Conservation (phyloP, 129 eudicot genomes). For the Artemisia argyi region DNA sequence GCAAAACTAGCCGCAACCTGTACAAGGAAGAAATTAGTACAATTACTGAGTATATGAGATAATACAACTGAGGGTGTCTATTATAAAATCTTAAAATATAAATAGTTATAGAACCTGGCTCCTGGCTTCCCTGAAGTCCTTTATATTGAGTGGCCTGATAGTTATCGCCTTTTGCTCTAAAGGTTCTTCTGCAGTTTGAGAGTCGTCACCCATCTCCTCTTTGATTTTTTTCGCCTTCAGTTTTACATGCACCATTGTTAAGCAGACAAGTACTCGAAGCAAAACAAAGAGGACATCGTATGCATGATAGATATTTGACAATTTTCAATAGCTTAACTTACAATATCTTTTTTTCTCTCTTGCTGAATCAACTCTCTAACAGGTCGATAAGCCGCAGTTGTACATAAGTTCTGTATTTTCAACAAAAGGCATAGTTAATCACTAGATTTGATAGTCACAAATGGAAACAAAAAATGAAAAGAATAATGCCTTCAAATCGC, state of each 20-base stretch:
- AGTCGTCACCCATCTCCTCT: slow-evolving; percentile 40
- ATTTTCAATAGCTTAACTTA: slow-evolving; percentile 25
- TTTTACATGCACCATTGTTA: slow-evolving; percentile 14
- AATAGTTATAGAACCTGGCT: slow-evolving; percentile 53
- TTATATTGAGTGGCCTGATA: slow-evolving; percentile 82
- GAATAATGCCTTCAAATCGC: slow-evolving; percentile 76
- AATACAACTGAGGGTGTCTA: background rate
- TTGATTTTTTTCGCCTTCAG: slow-evolving; percentile 55
- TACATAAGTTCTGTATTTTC: slow-evolving; percentile 76
- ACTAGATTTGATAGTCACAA: background rate
- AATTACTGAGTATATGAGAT: background rate
- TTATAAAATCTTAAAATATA: background rate
- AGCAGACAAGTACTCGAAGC: background rate
- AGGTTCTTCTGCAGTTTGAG: slow-evolving; percentile 26
- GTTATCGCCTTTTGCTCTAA: slow-evolving; percentile 61
- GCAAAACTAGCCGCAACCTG: slow-evolving; percentile 99
- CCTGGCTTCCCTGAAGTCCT: slow-evolving; percentile 79
- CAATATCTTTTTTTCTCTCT: slow-evolving; percentile 75
- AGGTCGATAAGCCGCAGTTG: slow-evolving; percentile 94
- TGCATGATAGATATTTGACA: background rate
- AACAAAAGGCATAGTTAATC: slow-evolving; percentile 6
- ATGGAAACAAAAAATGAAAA: background rate
- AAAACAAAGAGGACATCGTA: background rate
- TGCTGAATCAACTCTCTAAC: slow-evolving; percentile 93
- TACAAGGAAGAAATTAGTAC: background rate